Conservation (phyloP, 2,329 filamentous ascomycete genomes). For the Apiospora kogelbergensis region DNA sequence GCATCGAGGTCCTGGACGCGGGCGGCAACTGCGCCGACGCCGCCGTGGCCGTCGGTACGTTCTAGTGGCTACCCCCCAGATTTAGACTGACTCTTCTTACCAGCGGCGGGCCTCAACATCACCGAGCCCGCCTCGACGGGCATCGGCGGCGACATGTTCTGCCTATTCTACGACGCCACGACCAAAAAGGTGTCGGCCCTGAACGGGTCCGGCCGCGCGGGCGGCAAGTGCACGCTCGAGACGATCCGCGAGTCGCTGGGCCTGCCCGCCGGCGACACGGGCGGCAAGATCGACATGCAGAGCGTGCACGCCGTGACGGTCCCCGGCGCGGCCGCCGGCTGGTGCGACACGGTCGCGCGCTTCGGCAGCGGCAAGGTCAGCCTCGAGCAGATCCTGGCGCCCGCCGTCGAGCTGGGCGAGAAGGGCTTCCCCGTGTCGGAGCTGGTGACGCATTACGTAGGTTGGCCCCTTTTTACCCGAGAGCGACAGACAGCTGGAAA, state of each 20-base stretch:
- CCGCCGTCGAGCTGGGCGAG: conserved; percentile 84
- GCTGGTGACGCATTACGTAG: conserved; percentile 66
- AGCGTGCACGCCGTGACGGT: conserved; percentile 83
- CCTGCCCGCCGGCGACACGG: conserved; percentile 54
- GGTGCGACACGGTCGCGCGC: conserved; percentile 83
- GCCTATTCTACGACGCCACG: conserved; percentile 84
- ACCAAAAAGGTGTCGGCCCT: conserved; percentile 80
- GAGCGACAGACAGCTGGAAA: too few species aligned
- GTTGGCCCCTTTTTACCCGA: conserved; percentile 37
- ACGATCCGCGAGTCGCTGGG: conserved; percentile 69
- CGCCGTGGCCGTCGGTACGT: conserved; percentile 84
- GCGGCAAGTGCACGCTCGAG: conserved; percentile 67
- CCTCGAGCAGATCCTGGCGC: conserved; percentile 74
- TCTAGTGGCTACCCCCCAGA: too few species aligned
- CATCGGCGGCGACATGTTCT: conserved; percentile 97
- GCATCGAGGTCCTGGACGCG: conserved; percentile 77
- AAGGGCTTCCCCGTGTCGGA: conserved; percentile 89
- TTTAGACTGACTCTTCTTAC: too few species aligned
- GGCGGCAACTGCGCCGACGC: conserved; percentile 96
- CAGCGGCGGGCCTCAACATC: conserved; percentile 87
- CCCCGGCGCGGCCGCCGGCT: conserved; percentile 88
- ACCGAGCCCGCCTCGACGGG: conserved; percentile 92
- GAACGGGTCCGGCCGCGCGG: conserved; percentile 90
- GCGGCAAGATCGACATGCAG: conserved; percentile 66
- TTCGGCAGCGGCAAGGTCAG: conserved; percentile 87